Conservation (phyloP, 306 rosid species). For the Carpinus viminea region DNA sequence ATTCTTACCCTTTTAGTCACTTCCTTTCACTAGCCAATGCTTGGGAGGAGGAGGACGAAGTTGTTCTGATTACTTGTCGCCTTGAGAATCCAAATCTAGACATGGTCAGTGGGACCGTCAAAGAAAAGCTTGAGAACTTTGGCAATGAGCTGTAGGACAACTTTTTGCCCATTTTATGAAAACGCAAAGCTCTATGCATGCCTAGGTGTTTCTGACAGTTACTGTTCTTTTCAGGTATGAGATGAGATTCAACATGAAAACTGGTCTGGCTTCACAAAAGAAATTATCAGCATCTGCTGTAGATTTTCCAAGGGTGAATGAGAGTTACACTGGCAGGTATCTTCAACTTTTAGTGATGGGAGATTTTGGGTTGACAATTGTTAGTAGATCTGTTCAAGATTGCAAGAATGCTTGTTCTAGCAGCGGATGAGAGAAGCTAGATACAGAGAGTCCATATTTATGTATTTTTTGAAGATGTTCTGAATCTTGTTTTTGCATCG, state of each 20-base stretch:
- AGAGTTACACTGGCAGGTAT: conserved; percentile 90
- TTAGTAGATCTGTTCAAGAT: not conserved
- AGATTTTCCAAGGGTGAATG: conserved; percentile 94
- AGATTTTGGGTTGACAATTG: conserved; percentile 6
- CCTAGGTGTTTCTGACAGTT: conserved; percentile 20
- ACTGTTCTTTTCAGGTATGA: conserved; percentile 64
- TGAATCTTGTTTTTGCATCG: not conserved
- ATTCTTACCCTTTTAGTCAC: conserved; percentile 30
- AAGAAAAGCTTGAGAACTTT: conserved; percentile 77
- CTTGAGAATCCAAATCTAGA: conserved; percentile 69
- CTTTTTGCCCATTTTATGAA: conserved; percentile 9
- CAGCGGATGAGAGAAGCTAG: not conserved
- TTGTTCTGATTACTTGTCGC: conserved; percentile 89
- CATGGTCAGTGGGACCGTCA: conserved; percentile 58
- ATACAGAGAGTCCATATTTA: not conserved
- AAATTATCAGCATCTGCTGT: conserved; percentile 71
- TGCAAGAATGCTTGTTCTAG: not conserved
- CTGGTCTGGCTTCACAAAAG: conserved; percentile 75
- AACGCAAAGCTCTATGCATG: conserved; percentile 10
- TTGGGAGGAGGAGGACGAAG: conserved; percentile 97
- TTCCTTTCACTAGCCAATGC: conserved; percentile 65
- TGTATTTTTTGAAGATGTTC: not conserved
- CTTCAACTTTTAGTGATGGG: conserved; percentile 3
- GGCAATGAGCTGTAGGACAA: conserved; percentile 68
- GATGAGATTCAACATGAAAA: conserved; percentile 86